Conservation (phyloP, 345 rosid species). For the Raphanus raphanistrum region DNA sequence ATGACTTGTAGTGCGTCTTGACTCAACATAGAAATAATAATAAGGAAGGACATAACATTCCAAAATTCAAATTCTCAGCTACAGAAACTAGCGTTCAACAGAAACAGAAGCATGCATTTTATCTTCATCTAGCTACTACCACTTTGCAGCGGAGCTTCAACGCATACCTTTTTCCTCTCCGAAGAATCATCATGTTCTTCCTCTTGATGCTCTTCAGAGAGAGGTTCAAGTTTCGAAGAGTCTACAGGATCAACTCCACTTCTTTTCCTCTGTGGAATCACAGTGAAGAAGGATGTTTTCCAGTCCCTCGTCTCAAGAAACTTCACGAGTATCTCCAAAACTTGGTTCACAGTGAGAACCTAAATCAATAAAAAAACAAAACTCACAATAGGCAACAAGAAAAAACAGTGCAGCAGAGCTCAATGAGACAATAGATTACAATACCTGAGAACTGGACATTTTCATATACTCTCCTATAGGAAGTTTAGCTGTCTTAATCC, state of each 20-base stretch:
- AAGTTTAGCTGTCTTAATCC: conserved; percentile 80
- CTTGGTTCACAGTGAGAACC: conserved; percentile 98
- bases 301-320: conserved; percentile 81
- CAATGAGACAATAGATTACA: neutral
- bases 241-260: conserved; percentile 45
- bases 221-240: conserved; percentile 32
- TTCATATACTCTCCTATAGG: conserved; percentile 86
- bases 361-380: conserved; percentile 29
- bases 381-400: neutral
- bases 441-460: conserved; percentile 97
- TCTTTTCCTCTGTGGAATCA: conserved; percentile 89
- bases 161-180: conserved; percentile 56
- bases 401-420: neutral
- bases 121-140: conserved; percentile 34
- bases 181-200: conserved; percentile 29
- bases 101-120: conserved; percentile 23
- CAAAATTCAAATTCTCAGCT: conserved; percentile 13
- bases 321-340: conserved; percentile 82
- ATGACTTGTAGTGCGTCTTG: too few relatives aligned
- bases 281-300: conserved; percentile 84
- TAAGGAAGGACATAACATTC: conserved; percentile 7
- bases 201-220: conserved; percentile 40
- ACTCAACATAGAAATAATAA: conserved; percentile 11
- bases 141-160: conserved; percentile 45
- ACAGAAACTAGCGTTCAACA: conserved; percentile 2